phyloP scores from a whole-genome alignment of 371 early-diverging fungal genomes.

The Haplosporangium sp. region DNA sequence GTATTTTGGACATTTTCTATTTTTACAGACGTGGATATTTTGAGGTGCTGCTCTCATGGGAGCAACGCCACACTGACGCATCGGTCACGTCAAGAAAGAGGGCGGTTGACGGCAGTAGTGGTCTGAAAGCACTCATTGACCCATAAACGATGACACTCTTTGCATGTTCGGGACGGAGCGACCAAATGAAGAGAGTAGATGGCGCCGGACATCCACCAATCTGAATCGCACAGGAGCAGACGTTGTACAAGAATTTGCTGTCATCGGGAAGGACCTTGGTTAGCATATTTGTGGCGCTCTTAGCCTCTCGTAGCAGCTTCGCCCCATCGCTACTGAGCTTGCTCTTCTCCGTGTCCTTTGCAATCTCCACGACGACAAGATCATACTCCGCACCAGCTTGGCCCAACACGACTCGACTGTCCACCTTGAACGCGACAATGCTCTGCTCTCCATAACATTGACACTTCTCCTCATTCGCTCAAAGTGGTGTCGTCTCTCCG shows the following conservation, averaged over 20 bases:
- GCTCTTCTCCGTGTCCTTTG: slow-evolving; percentile 10
- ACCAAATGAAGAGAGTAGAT: slow-evolving; percentile 5
- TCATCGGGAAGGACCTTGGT: slow-evolving; percentile 1
- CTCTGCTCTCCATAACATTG: background rate
- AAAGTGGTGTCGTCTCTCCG: background rate
- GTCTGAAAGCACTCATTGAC: no score
- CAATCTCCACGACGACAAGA: background rate
- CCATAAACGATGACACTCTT: no score
- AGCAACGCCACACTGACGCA: no score
- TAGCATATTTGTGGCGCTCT: background rate
- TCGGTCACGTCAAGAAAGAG: no score
- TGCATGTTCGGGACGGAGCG: no score
- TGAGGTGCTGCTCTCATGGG: no score
- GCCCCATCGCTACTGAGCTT: slow-evolving; percentile 6
- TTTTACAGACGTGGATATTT: no score
- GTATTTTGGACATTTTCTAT: no score
- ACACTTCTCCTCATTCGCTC: slow-evolving; percentile 1
- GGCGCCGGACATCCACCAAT: background rate
- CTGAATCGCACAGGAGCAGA: background rate
- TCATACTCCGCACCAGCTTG: slow-evolving; percentile 7
- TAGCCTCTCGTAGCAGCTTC: slow-evolving; percentile 5
- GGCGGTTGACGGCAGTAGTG: no score
- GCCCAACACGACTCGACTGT: slow-evolving; percentile 1
- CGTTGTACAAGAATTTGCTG: background rate
- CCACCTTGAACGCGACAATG: slow-evolving; percentile 3